Percentiles rank a stretch among this genome's conserved stretches.
Conservation (phyloP, 345 rosid species). For the Eutrema japonicum region DNA sequence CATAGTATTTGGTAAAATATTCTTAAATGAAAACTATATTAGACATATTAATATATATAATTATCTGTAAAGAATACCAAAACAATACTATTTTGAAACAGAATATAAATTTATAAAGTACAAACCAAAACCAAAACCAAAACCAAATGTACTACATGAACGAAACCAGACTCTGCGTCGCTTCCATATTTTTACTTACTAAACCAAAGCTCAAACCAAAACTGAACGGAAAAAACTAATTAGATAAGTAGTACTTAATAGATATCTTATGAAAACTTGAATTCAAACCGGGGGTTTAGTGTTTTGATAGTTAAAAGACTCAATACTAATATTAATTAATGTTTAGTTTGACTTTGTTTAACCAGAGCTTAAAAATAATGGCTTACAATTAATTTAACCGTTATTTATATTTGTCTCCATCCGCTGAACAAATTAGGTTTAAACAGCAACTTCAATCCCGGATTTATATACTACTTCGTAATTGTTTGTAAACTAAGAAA, state of each 20-base stretch:
- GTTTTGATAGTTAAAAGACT: neutral
- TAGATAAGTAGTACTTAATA: neutral
- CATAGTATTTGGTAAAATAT: neutral
- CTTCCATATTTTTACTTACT: neutral
- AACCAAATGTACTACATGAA: constrained; percentile 7
- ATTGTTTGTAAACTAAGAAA: constrained; percentile 26
- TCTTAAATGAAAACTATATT: neutral
- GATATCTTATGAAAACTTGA: neutral
- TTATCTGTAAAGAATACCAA: neutral
- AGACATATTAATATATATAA: neutral
- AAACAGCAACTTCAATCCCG: constrained; percentile 26
- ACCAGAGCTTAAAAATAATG: constrained; percentile 25
- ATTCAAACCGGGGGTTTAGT: neutral
- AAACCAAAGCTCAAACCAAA: constrained; percentile 13
- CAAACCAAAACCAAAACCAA: constrained; percentile 7
- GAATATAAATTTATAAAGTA: neutral
- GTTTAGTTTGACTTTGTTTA: constrained; percentile 31
- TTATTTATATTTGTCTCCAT: constrained; percentile 24
- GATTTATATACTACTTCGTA: constrained; percentile 18
- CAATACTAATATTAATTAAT: constrained; percentile 8
- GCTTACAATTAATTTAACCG: constrained; percentile 21
- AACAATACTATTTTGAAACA: neutral
- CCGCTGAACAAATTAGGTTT: constrained; percentile 26
- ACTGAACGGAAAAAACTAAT: neutral
- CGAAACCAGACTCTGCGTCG: neutral